Conservation (phyloP, 495 filamentous ascomycete species). For the Monascus purpureus region DNA sequence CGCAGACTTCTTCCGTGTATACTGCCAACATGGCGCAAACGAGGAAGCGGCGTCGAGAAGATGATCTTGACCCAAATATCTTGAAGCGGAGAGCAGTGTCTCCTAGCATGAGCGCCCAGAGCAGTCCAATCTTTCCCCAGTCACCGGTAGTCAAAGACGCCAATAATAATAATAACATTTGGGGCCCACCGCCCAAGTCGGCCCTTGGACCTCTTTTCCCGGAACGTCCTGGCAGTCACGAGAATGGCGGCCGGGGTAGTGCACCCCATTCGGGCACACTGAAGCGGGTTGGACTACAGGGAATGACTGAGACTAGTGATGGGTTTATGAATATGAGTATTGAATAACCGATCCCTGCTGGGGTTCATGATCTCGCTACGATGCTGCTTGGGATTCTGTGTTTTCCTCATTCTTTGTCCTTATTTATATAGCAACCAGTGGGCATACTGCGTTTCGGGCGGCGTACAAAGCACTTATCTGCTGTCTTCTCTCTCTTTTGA, state of each 20-base stretch:
- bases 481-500: too few relatives aligned
- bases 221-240: slow-evolving; percentile 31
- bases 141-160: slow-evolving; percentile 57
- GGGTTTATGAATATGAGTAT: slow-evolving; percentile 97
- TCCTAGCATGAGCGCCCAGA: slow-evolving; percentile 81
- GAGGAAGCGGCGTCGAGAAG: slow-evolving; percentile 72
- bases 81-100: slow-evolving; percentile 92
- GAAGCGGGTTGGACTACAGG: slow-evolving; percentile 77
- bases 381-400: too few relatives aligned
- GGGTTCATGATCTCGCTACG: too few relatives aligned
- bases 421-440: too few relatives aligned
- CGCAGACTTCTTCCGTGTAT: slow-evolving; percentile 38
- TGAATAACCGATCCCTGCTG: slow-evolving; percentile 36
- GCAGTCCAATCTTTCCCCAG: slow-evolving; percentile 71
- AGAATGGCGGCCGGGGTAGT: slow-evolving; percentile 22
- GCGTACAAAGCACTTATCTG: too few relatives aligned
- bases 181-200: slow-evolving; percentile 57
- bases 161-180: slow-evolving; percentile 42
- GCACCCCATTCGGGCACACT: slow-evolving; percentile 26
- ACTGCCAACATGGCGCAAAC: slow-evolving; percentile 23
- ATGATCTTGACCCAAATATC: slow-evolving; percentile 76
- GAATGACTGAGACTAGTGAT: slow-evolving; percentile 92
- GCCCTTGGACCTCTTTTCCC: slow-evolving; percentile 34
- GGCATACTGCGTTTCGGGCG: too few relatives aligned
- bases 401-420: too few relatives aligned